Conservation (phyloP, 345 rosid species). For the Arabis alpina region DNA sequence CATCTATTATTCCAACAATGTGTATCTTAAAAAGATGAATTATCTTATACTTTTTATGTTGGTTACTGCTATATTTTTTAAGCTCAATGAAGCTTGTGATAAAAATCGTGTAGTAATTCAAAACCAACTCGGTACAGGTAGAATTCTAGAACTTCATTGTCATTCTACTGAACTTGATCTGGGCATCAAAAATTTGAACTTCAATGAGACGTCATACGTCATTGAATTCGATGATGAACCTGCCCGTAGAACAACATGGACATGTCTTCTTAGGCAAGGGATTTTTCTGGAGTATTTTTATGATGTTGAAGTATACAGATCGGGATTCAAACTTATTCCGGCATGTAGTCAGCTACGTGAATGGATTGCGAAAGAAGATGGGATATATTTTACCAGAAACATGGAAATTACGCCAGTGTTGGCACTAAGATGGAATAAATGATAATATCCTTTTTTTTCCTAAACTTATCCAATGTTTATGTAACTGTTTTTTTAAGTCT, state of each 20-base stretch:
- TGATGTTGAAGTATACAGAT: constrained; percentile 4
- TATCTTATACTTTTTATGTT: not conserved
- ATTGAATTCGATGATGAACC: constrained; percentile 1
- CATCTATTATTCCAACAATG: not conserved
- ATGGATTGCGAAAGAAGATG: not conserved
- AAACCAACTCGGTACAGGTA: not conserved
- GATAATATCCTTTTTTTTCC: no score
- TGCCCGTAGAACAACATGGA: not conserved
- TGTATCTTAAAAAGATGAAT: not conserved
- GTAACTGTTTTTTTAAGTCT: no score
- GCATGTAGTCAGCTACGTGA: constrained; percentile 13
- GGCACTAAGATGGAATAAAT: not conserved
- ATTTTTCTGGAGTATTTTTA: not conserved
- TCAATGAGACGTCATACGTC: not conserved
- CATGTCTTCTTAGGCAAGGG: not conserved
- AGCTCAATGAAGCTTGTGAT: not conserved
- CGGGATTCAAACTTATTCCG: no score
- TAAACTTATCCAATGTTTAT: no score
- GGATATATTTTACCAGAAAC: not conserved
- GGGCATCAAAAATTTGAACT: not conserved
- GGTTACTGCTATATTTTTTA: not conserved
- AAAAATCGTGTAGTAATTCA: not conserved
- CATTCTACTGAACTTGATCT: not conserved
- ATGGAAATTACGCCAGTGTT: not conserved
- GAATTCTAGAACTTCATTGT: not conserved